Base-by-base conservation (phyloP, 2,329 filamentous ascomycete genomes). In the Metarhizium robertsii region DNA sequence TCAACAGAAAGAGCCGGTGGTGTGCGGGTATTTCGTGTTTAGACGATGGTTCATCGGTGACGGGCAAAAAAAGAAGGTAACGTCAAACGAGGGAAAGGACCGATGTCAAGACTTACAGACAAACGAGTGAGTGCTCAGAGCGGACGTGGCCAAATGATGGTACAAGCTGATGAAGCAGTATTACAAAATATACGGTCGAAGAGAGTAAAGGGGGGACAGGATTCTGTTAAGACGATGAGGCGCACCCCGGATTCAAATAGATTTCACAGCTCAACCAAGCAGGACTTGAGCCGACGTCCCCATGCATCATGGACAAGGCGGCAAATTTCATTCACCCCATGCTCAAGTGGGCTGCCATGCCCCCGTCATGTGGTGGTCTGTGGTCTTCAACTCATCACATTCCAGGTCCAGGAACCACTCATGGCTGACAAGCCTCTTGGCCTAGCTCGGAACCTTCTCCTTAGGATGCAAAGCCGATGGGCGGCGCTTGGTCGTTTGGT, bases 171-270 rank as follows among this genome's bases (percentile, higher is more conserved):
- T 20, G 45, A 49, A 47, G 29, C n/a, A 30, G 5, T 48, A 48
- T 13, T 48, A 30, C 25, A 16, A 20, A 18, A 18, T 20, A 20
- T 16, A 48, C 3, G 34, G 20, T 40, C 29, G 30, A 13, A 25
- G 34, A n/a, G 32, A 55, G 40, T 51, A 36, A 50, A 53, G 47
- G 34, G 40, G 25, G 34, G 20, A 25, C 29, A 38, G 16, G 25
- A 10, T 10, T 32, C 10, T 18, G 40, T 10, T 25, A 38, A 10
- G 25, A 50, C 32, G 52, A 32, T n/a, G 34, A 32, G 45, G 45
- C 49, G 36, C 42, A 38, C 45, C 53, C 32, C 48, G n/a, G 36
- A 53, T 53, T 53, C 20, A 57, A 57, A 57, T 57, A 57, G 45
- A 49, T 49, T 53, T 53, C 43, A 48, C 30, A n/a, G 45, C 45